Conservation (phyloP, 208 protist species). For the Willaertia magna region DNA sequence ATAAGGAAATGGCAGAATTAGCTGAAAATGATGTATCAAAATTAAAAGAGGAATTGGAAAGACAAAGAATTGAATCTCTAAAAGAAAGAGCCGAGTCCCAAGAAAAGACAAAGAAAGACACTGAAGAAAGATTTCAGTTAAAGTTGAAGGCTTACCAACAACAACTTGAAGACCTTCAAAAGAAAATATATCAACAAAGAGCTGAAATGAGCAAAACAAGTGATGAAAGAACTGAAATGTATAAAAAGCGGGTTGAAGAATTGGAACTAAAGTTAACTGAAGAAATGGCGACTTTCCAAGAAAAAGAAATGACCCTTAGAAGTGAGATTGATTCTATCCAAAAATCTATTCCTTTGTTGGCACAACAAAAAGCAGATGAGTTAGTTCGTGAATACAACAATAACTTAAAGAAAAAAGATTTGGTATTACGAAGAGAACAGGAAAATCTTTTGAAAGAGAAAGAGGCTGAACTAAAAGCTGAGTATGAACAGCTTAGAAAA, state of each 20-base stretch:
- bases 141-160: background rate
- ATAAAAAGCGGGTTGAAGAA: background rate
- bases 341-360: background rate
- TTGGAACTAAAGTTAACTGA: background rate
- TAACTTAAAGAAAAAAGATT: background rate
- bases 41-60: background rate
- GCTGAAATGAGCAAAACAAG: background rate
- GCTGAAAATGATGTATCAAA: background rate
- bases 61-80: background rate
- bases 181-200: background rate
- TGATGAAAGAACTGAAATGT: background rate
- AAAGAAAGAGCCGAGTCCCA: background rate
- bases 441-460: background rate
- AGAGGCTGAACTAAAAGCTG: background rate
- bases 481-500: background rate
- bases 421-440: background rate
- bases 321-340: background rate
- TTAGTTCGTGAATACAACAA: background rate
- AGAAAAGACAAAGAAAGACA: background rate
- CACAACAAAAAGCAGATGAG: conserved; percentile 4
- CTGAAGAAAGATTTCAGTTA: background rate
- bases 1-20: background rate
- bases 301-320: background rate
- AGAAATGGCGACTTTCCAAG: background rate
- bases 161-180: background rate